These are phyloP conservation scores for Grosmannia serpens DNA, from an alignment of 2,329 filamentous ascomycete genomes.

Conservation along the genomic window DNA sequence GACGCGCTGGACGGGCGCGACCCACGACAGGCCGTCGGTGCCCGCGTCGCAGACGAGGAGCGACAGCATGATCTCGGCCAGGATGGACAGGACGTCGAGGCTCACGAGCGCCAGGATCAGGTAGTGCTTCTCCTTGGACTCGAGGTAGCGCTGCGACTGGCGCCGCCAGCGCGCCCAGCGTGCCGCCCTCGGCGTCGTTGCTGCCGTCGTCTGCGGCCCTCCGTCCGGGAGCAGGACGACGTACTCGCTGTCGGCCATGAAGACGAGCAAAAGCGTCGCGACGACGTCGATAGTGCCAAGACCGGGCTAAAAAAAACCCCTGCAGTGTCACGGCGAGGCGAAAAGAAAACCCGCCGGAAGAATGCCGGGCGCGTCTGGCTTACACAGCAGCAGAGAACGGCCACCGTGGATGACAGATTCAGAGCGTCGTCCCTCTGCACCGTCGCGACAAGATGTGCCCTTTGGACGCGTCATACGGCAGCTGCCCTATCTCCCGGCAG, in stretches of 20 bases:
- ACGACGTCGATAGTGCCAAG: background rate
- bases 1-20: conserved; percentile 21
- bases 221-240: background rate
- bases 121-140: conserved; percentile 30
- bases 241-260: background rate
- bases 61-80: conserved; percentile 36
- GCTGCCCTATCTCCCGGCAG: too few species aligned
- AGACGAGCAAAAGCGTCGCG: too few species aligned
- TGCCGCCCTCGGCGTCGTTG: background rate
- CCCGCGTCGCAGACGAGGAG: conserved; percentile 36
- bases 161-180: conserved; percentile 7
- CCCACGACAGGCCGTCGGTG: conserved; percentile 28
- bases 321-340: background rate
- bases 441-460: too few species aligned
- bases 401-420: too few species aligned
- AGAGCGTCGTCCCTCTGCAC: too few species aligned
- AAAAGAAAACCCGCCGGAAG: background rate
- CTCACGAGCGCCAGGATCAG: conserved; percentile 30
- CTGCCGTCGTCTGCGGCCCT: background rate
- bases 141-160: conserved; percentile 7
- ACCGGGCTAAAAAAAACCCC: background rate
- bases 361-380: background rate
- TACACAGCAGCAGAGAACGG: background rate
- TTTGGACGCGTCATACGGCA: too few species aligned
- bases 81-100: conserved; percentile 32